phyloP scores from a whole-genome alignment of 2,329 filamentous ascomycete genomes.

The Fusarium sacchari region DNA sequence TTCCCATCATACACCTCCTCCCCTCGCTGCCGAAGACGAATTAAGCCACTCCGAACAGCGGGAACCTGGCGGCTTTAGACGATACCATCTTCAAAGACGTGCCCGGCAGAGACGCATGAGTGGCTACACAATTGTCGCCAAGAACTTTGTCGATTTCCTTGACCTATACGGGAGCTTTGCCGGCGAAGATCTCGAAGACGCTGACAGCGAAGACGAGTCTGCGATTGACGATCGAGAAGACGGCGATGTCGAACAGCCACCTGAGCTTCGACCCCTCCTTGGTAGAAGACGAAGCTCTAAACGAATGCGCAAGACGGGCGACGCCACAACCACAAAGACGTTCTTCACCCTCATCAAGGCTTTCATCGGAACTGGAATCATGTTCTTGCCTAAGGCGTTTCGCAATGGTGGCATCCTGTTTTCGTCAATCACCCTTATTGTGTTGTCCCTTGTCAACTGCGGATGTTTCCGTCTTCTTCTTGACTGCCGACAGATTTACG shows the following conservation, averaged over 20 bases:
- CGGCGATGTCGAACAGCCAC: conserved; percentile 55
- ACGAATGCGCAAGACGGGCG: conserved; percentile 58
- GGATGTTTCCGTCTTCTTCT: conserved; percentile 78
- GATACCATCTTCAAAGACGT: conserved; percentile 52
- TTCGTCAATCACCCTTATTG: conserved; percentile 73
- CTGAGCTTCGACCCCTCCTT: conserved; percentile 68
- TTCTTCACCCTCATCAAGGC: conserved; percentile 84
- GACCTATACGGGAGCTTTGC: conserved; percentile 82
- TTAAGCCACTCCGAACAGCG: conserved; percentile 53
- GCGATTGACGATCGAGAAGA: conserved; percentile 61
- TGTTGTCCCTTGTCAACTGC: conserved; percentile 73
- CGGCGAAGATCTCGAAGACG: conserved; percentile 72
- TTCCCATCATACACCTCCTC: conserved; percentile 59
- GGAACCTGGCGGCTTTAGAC: conserved; percentile 60
- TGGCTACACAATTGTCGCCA: conserved; percentile 64
- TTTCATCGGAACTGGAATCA: conserved; percentile 83
- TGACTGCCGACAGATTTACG: conserved; percentile 70
- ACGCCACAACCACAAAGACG: conserved; percentile 75
- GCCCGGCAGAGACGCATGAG: conserved; percentile 53
- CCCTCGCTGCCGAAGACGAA: conserved; percentile 44
- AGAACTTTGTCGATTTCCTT: conserved; percentile 79
- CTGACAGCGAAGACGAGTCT: conserved; percentile 65
- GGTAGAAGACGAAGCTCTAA: conserved; percentile 62
- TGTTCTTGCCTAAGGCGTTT: conserved; percentile 84
- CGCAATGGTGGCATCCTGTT: conserved; percentile 82